These are phyloP conservation scores for Tolypocladium paradoxum DNA, from an alignment of 2,329 filamentous ascomycete genomes.

Conservation along the genomic window DNA sequence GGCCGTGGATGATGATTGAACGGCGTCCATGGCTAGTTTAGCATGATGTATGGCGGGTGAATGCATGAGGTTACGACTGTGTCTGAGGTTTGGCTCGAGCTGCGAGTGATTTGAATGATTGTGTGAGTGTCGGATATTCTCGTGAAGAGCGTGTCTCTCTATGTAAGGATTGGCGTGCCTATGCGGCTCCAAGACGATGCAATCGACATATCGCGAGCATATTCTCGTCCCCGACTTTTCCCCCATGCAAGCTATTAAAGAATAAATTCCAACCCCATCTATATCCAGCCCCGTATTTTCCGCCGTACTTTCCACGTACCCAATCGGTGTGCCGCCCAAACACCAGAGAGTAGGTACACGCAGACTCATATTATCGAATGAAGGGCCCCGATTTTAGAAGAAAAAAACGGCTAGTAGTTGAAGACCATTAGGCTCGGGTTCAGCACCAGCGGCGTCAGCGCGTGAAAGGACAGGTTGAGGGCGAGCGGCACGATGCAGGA, in stretches of 20 bases:
- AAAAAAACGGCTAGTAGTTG: no score
- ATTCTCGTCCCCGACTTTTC: neutral
- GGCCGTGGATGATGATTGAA: neutral
- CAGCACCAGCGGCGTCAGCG: constrained; percentile 46
- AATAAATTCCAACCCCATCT: neutral
- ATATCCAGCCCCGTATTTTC: neutral
- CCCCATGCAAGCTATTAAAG: neutral
- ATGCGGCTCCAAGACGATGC: neutral
- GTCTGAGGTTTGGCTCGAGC: neutral
- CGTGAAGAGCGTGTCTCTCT: neutral
- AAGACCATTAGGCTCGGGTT: constrained; percentile 50
- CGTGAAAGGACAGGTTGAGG: constrained; percentile 24
- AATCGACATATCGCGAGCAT: neutral
- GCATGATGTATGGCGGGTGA: neutral
- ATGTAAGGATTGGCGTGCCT: neutral
- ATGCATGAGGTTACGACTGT: neutral
- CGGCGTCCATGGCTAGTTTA: neutral
- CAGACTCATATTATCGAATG: no score
- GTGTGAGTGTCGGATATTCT: neutral
- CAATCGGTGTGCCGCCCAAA: neutral
- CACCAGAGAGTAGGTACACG: no score
- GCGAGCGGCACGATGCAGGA: constrained; percentile 47
- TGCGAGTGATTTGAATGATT: neutral
- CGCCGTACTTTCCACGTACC: neutral
- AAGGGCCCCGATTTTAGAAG: no score